phyloP scores from a whole-genome alignment of 805 yeast species.

The Saccharomycodes ludwigii region DNA sequence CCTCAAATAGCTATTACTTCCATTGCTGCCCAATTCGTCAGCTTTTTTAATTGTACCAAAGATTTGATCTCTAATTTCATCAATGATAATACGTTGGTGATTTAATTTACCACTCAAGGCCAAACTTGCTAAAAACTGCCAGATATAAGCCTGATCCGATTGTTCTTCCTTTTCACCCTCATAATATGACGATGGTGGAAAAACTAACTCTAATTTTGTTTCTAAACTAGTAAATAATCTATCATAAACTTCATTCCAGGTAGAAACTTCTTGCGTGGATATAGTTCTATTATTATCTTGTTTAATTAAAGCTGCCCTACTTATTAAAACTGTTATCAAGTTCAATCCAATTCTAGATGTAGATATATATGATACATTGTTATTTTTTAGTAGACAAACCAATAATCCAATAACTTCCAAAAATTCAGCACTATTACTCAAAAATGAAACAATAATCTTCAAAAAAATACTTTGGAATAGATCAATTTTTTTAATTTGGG shows the following conservation, averaged over 20 bases:
- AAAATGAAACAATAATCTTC: slow-evolving; percentile 71
- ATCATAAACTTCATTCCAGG: slow-evolving; percentile 76
- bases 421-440: slow-evolving; percentile 64
- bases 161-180: slow-evolving; percentile 4
- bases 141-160: slow-evolving; percentile 79
- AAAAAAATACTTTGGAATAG: slow-evolving; percentile 69
- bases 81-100: slow-evolving; percentile 89
- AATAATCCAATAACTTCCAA: slow-evolving; percentile 68
- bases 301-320: slow-evolving; percentile 82
- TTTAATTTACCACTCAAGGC: slow-evolving; percentile 83
- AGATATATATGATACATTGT: slow-evolving; percentile 43
- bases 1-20: slow-evolving; percentile 28
- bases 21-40: slow-evolving; percentile 29
- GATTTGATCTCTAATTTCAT: slow-evolving; percentile 85
- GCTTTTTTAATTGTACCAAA: slow-evolving; percentile 79
- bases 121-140: slow-evolving; percentile 94
- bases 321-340: slow-evolving; percentile 75
- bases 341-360: slow-evolving; percentile 74
- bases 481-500: slow-evolving; percentile 49
- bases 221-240: slow-evolving; percentile 68
- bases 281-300: slow-evolving; percentile 53
- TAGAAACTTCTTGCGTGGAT: slow-evolving; percentile 28
- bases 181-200: slow-evolving; percentile 50
- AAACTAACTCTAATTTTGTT: slow-evolving; percentile 61
- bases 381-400: slow-evolving; percentile 55